phyloP scores from a whole-genome alignment of 2,329 filamentous ascomycete genomes.

The Neonectria ditissima region DNA sequence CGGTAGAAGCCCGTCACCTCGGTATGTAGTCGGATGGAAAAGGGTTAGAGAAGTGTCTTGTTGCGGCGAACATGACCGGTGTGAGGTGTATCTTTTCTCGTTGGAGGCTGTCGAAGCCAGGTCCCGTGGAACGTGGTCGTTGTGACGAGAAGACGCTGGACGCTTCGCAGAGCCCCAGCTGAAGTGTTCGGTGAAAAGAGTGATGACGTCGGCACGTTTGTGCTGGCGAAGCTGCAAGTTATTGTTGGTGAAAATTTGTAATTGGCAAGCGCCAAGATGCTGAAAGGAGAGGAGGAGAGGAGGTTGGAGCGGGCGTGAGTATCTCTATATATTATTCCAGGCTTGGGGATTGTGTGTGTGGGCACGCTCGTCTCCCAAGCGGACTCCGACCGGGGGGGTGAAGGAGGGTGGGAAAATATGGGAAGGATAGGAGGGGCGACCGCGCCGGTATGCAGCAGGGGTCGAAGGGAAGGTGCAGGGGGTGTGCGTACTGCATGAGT shows the following conservation, averaged over 20 bases:
- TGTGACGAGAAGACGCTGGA: conserved; percentile 46
- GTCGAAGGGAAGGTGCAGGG: conserved; percentile 33
- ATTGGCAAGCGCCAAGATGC: conserved; percentile 56
- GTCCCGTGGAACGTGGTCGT: conserved; percentile 45
- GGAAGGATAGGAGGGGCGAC: conserved; percentile 21
- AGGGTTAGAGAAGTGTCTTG: conserved; percentile 65
- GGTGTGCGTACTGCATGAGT: conserved; percentile 17
- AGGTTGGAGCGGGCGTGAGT: conserved; percentile 46
- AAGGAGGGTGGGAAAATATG: conserved; percentile 16
- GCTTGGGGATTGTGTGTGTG: conserved; percentile 42
- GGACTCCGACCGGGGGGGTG: conserved; percentile 36
- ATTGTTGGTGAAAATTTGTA: conserved; percentile 39
- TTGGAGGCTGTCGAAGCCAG: conserved; percentile 47
- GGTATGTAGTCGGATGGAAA: conserved; percentile 71
- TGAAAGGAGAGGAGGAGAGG: conserved; percentile 45
- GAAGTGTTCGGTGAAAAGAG: conserved; percentile 38
- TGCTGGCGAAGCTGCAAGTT: conserved; percentile 35
- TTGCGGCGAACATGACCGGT: conserved; percentile 67
- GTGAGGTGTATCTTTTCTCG: conserved; percentile 51
- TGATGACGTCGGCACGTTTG: conserved; percentile 47
- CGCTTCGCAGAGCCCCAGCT: conserved; percentile 45
- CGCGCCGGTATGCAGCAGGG: conserved; percentile 44
- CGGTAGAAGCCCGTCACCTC: conserved; percentile 67
- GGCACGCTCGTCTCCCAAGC: conserved; percentile 40
- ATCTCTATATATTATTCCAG: conserved; percentile 49